These are phyloP conservation scores for Myxozyma lipomycoides DNA, from an alignment of 805 yeast species.

Conservation along the genomic window DNA sequence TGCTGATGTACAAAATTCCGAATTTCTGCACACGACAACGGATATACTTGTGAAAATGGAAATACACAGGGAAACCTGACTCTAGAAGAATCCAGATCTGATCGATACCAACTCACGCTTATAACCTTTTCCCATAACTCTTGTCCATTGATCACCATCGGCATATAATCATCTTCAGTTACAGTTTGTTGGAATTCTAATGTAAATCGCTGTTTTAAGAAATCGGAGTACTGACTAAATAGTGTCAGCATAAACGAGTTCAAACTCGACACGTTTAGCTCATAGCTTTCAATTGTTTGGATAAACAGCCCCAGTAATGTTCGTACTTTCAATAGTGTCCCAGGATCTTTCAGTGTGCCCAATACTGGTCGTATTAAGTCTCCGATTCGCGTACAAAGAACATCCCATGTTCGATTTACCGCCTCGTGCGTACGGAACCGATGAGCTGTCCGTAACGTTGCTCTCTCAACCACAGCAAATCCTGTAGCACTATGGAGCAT, in stretches of 20 bases:
- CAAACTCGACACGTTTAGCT: conserved; percentile 55
- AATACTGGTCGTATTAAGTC: conserved; percentile 35
- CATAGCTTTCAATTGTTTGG: conserved; percentile 68
- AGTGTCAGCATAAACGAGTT: conserved; percentile 58
- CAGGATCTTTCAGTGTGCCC: conserved; percentile 37
- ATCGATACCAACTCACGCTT: conserved; percentile 65
- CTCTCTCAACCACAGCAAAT: conserved; percentile 70
- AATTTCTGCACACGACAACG: conserved; percentile 75
- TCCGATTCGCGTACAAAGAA: conserved; percentile 43
- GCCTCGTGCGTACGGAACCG: conserved; percentile 59
- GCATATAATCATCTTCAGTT: conserved; percentile 83
- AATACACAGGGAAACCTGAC: conserved; percentile 54
- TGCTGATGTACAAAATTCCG: conserved; percentile 62
- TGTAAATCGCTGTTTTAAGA: conserved; percentile 53
- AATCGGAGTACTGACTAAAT: conserved; percentile 58
- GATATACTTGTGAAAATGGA: conserved; percentile 86
- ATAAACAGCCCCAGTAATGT: conserved; percentile 63
- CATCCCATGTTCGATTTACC: conserved; percentile 72
- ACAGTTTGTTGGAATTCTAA: conserved; percentile 59
- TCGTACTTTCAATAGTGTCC: conserved; percentile 50
- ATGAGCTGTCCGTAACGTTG: conserved; percentile 56
- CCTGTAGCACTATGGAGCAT: conserved; percentile 65
- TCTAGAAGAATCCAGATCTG: conserved; percentile 34
- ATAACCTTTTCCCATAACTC: conserved; percentile 61
- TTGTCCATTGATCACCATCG: conserved; percentile 61